phyloP scores from a whole-genome alignment of 139 green algal species.

The Chlorella sp. region DNA sequence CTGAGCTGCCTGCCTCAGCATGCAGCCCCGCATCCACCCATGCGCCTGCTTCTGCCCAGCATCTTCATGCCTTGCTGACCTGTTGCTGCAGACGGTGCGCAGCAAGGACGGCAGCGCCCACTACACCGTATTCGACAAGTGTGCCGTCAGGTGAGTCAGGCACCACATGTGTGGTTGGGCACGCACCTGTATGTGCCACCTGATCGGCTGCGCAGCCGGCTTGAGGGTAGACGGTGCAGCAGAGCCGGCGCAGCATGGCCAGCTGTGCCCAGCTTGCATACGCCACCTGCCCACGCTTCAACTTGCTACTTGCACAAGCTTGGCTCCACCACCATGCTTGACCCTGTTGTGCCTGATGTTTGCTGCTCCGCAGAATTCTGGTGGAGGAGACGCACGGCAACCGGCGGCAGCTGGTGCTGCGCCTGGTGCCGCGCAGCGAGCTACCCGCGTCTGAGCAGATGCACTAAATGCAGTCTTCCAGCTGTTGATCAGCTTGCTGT shows the following conservation, averaged over 20 bases:
- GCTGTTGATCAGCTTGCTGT: no score
- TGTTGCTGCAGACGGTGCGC: constrained; percentile 30
- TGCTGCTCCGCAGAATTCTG: constrained; percentile 51
- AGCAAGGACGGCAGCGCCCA: constrained; percentile 29
- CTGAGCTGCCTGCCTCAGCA: not conserved
- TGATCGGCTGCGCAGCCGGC: no score
- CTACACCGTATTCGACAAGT: constrained; percentile 83
- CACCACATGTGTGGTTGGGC: no score
- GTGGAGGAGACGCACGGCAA: constrained; percentile 73
- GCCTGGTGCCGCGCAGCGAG: constrained; percentile 60
- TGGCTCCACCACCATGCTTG: no score
- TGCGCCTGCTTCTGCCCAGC: not conserved
- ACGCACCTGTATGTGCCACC: no score
- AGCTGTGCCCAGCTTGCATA: no score
- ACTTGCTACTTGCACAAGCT: no score
- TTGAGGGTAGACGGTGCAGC: no score
- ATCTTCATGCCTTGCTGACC: no score
- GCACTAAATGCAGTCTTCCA: constrained; percentile 7
- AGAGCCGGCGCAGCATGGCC: no score
- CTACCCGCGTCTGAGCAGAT: constrained; percentile 55
- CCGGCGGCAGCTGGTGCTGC: constrained; percentile 69
- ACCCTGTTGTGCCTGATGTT: no score
- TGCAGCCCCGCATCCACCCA: not conserved
- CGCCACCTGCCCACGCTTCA: no score
- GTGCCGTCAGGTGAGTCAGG: constrained; percentile 56